phyloP scores from a whole-genome alignment of 176 grass and related monocot species.

The Echinochloa phyllopogon region DNA sequence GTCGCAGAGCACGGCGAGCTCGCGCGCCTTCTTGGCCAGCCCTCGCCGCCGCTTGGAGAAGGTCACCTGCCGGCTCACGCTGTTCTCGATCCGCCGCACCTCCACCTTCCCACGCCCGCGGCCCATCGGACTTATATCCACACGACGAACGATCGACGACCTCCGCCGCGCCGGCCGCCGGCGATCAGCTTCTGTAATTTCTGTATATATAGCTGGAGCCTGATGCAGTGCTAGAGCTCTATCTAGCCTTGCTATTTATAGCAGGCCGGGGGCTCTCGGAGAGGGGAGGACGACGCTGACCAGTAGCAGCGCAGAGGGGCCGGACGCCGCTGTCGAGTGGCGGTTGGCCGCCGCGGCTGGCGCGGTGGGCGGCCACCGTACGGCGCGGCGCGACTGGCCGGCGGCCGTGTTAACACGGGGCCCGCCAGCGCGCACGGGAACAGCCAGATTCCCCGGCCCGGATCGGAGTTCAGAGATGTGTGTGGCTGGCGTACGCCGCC shows the following conservation, averaged over 20 bases:
- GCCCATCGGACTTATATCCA: not conserved
- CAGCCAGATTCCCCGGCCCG: constrained; percentile 21
- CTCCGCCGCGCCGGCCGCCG: not conserved
- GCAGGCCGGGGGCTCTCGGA: no score
- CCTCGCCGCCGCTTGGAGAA: constrained; percentile 77
- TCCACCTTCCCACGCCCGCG: constrained; percentile 61
- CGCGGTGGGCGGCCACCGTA: not conserved
- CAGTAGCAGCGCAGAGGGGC: no score
- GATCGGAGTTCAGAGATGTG: no score
- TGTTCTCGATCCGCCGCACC: constrained; percentile 75
- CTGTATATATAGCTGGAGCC: no score
- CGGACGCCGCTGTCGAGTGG: not conserved
- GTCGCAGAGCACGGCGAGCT: constrained; percentile 77
- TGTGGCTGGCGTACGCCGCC: no score
- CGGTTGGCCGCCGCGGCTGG: not conserved
- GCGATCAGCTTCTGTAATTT: no score
- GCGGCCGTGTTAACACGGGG: not conserved
- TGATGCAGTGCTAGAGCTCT: no score
- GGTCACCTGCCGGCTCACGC: constrained; percentile 72
- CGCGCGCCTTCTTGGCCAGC: constrained; percentile 71
- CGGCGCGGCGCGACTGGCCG: not conserved
- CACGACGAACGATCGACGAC: no score
- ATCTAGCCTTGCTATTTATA: constrained; percentile 2
- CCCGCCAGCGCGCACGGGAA: not conserved
- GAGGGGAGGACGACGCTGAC: not conserved